Conservation (phyloP, 2,329 filamentous ascomycete genomes). For the Colletotrichum theobromicola region DNA sequence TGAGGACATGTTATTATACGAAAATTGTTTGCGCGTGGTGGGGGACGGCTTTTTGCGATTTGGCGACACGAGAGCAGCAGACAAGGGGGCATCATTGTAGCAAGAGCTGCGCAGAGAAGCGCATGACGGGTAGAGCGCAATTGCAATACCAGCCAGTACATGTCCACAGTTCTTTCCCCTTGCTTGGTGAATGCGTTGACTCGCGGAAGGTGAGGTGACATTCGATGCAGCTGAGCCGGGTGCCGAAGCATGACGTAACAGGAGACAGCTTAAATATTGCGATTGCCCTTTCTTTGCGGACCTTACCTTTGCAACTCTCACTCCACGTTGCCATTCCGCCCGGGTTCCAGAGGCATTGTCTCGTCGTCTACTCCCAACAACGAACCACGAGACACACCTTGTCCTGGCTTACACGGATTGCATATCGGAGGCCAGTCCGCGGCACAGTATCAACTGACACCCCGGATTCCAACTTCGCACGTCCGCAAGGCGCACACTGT, state of each 20-base stretch:
- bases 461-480: constrained; percentile 13
- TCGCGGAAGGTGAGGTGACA: neutral
- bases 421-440: neutral
- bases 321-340: neutral
- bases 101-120: neutral
- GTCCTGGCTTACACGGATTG: neutral
- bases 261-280: neutral
- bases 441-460: constrained; percentile 18
- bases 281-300: neutral
- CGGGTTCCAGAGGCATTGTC: neutral
- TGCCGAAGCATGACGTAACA: constrained; percentile 10
- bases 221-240: neutral
- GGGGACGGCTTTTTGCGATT: constrained; percentile 6
- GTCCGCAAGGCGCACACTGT: constrained; percentile 20
- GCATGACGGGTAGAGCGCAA: neutral
- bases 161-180: neutral
- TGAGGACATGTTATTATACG: neutral
- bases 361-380: neutral
- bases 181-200: neutral
- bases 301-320: neutral
- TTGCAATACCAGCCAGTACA: neutral
- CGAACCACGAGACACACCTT: neutral
- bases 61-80: neutral
- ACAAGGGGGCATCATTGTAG: neutral
- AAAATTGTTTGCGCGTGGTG: neutral